Percentiles rank a stretch among this genome's conserved stretches.
Conservation (phyloP, 108 stramenopile genomes). For the Bacterosira constricta region DNA sequence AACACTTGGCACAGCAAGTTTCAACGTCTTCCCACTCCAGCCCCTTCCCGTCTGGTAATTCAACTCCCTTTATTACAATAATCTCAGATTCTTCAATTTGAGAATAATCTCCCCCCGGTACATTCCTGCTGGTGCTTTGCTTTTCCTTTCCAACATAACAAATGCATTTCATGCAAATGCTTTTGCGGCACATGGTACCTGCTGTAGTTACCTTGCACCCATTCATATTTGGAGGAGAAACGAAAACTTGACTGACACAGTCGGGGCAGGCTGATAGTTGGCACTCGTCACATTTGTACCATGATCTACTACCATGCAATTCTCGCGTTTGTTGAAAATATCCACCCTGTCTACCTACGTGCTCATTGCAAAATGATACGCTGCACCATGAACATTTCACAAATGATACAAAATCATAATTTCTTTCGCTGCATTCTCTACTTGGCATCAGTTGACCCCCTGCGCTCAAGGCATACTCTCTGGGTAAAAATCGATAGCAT, state of each 20-base stretch:
- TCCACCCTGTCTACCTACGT: not conserved
- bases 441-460: not conserved
- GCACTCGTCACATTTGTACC: constrained; percentile 44
- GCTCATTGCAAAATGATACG: constrained; percentile 33
- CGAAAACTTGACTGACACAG: constrained; percentile 8
- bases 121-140: not conserved
- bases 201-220: not conserved
- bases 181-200: not conserved
- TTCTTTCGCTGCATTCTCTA: not conserved
- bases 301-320: not conserved
- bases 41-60: not conserved
- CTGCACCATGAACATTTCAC: constrained; percentile 23
- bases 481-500: constrained; percentile 27
- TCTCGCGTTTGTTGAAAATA: not conserved
- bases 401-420: constrained; percentile 9
- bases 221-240: not conserved
- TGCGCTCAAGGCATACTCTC: not conserved
- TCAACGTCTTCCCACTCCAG: constrained; percentile 8
- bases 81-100: not conserved
- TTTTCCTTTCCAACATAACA: constrained; percentile 5
- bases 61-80: not conserved
- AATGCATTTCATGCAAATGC: not conserved
- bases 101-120: constrained; percentile 2
- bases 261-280: constrained; percentile 17
- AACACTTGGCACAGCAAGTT: constrained; percentile 9